These are phyloP conservation scores for Malassezia pachydermatis DNA, from an alignment of 1,284 basidiomycete species.

Conservation along the genomic window DNA sequence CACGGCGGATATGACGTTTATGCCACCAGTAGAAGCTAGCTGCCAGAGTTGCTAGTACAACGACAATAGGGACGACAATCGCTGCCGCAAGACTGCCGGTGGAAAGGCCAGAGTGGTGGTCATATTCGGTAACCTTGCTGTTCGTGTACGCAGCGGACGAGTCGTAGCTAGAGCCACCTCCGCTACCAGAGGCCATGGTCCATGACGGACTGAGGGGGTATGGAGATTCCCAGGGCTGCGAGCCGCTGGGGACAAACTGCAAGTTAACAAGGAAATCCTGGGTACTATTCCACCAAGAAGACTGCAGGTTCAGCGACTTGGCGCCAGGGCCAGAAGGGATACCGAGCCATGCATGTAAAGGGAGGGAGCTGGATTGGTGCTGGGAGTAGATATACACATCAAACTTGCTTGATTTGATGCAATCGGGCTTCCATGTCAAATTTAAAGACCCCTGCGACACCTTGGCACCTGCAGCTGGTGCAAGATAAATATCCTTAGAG, in stretches of 20 bases:
- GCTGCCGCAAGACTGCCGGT: conserved; percentile 9
- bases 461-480: not conserved
- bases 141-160: not conserved
- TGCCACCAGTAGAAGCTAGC: conserved; percentile 5
- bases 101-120: not conserved
- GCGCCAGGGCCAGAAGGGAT: conserved; percentile 25
- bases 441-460: not conserved
- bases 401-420: conserved; percentile 24
- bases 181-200: conserved; percentile 16
- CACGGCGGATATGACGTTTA: not conserved
- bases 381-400: conserved; percentile 44
- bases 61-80: conserved; percentile 6
- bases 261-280: conserved; percentile 28
- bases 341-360: conserved; percentile 36
- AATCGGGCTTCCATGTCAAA: conserved; percentile 23
- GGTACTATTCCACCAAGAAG: conserved; percentile 38
- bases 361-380: conserved; percentile 25
- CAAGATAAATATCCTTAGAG: conserved; percentile 9
- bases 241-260: conserved; percentile 44
- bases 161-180: not conserved
- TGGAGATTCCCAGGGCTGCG: conserved; percentile 43
- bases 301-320: conserved; percentile 30
- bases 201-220: conserved; percentile 42
- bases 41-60: not conserved
- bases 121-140: conserved; percentile 1